Evolutionary conservation across 2,329 filamentous ascomycete species (phyloP).

Genomic region (Paraphoma chrysanthemicola): DNA sequence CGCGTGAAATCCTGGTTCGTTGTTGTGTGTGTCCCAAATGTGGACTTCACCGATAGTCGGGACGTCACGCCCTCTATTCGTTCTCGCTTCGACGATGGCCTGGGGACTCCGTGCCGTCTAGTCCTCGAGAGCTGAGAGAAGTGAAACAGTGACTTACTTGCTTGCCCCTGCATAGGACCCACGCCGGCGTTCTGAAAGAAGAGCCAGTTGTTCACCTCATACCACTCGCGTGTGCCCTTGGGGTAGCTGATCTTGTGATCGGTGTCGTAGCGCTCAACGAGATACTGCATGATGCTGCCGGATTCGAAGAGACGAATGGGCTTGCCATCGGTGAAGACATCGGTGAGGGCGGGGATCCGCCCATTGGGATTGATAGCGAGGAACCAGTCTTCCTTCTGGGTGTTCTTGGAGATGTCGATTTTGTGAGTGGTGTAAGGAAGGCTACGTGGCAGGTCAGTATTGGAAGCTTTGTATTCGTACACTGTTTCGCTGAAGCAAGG

Average conservation of each 20-base stretch:
- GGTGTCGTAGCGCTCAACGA: slow-evolving; percentile 80
- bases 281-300: slow-evolving; percentile 83
- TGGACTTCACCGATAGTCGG: too few relatives aligned
- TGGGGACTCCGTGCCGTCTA: too few relatives aligned
- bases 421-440: slow-evolving; percentile 78
- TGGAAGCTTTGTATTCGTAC: too few relatives aligned
- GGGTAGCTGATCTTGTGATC: slow-evolving; percentile 86
- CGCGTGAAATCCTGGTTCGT: background rate
- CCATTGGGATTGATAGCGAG: slow-evolving; percentile 92
- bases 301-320: slow-evolving; percentile 81
- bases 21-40: background rate
- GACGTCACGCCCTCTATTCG: too few relatives aligned
- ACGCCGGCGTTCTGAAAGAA: slow-evolving; percentile 77
- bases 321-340: slow-evolving; percentile 74
- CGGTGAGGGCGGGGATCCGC: slow-evolving; percentile 85
- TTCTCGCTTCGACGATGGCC: too few relatives aligned
- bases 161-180: slow-evolving; percentile 82
- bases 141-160: slow-evolving; percentile 46
- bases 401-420: slow-evolving; percentile 75
- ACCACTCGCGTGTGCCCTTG: slow-evolving; percentile 73
- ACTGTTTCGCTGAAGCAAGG: too few relatives aligned
- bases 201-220: slow-evolving; percentile 78
- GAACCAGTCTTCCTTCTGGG: slow-evolving; percentile 88
- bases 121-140: background rate
- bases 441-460: slow-evolving; percentile 10